Conservation (phyloP, 352 stramenopile species). For the Globisporangium echinulatum region DNA sequence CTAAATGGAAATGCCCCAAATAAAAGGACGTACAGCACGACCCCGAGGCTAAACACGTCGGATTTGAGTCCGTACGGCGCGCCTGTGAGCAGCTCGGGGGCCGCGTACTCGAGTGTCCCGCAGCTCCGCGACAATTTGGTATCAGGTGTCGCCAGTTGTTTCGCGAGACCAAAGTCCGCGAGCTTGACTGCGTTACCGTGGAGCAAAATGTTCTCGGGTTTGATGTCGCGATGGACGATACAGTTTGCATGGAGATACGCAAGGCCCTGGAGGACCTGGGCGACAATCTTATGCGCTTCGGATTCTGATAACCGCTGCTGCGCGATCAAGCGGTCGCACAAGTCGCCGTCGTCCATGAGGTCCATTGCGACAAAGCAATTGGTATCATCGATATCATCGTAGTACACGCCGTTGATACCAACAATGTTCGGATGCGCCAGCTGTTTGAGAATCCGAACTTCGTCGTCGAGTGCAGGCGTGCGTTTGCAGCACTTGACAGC, state of each 20-base stretch:
- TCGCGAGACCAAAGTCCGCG: conserved; percentile 74
- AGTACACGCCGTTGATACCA: conserved; percentile 59
- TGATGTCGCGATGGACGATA: conserved; percentile 72
- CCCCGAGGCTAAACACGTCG: conserved; percentile 72
- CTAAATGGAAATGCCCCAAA: conserved; percentile 78
- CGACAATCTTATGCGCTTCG: conserved; percentile 51
- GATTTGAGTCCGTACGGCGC: conserved; percentile 69
- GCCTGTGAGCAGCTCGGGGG: conserved; percentile 60
- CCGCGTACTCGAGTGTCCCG: conserved; percentile 73
- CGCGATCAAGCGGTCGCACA: conserved; percentile 71
- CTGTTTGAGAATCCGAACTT: conserved; percentile 56
- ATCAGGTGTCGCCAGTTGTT: conserved; percentile 41
- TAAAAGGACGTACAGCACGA: conserved; percentile 75
- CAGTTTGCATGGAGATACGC: conserved; percentile 59
- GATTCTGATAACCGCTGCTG: conserved; percentile 48
- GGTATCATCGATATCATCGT: conserved; percentile 49
- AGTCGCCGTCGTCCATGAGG: conserved; percentile 66
- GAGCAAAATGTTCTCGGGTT: conserved; percentile 79
- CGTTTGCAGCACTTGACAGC: conserved; percentile 76
- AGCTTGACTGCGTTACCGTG: conserved; percentile 69
- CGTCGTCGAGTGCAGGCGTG: conserved; percentile 53
- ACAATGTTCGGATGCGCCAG: conserved; percentile 69
- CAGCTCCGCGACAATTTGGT: conserved; percentile 56
- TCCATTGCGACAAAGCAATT: conserved; percentile 85
- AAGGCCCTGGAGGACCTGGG: conserved; percentile 48